Conservation (phyloP, 148 eudicot genomes). For the Nepenthes gracilis region DNA sequence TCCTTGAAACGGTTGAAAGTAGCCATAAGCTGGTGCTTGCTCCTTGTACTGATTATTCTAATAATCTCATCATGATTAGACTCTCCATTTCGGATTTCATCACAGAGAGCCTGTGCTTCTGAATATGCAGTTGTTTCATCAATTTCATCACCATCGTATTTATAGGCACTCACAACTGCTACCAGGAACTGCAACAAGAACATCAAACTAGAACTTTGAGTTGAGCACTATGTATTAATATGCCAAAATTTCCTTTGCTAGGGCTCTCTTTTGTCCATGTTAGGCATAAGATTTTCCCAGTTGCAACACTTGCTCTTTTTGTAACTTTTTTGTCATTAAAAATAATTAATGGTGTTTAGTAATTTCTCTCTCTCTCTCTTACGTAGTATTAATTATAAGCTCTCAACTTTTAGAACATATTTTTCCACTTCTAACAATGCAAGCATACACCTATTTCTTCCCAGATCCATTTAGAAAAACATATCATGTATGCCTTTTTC, state of each 20-base stretch:
- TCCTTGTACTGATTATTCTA: constrained; percentile 69
- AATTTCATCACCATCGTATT: constrained; percentile 49
- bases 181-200: constrained; percentile 49
- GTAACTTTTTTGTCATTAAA: no score
- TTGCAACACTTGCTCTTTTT: no score
- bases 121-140: constrained; percentile 39
- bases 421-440: no score
- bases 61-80: constrained; percentile 54
- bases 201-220: not conserved
- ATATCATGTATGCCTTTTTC: no score
- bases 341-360: no score
- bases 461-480: no score
- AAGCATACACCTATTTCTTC: no score
- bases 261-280: not conserved
- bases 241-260: not conserved
- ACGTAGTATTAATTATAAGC: no score
- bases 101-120: constrained; percentile 56
- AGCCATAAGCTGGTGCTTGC: constrained; percentile 70
- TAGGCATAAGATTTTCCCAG: not conserved
- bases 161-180: constrained; percentile 49
- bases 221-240: not conserved
- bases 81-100: constrained; percentile 36
- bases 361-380: no score
- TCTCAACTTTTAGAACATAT: no score
- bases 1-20: constrained; percentile 74